A percentile compares a stretch with the other conserved stretches of the same genome.
These are phyloP conservation scores for Neonothopanus nambi DNA, from an alignment of 1,284 basidiomycete genomes.

Conservation along the genomic window DNA sequence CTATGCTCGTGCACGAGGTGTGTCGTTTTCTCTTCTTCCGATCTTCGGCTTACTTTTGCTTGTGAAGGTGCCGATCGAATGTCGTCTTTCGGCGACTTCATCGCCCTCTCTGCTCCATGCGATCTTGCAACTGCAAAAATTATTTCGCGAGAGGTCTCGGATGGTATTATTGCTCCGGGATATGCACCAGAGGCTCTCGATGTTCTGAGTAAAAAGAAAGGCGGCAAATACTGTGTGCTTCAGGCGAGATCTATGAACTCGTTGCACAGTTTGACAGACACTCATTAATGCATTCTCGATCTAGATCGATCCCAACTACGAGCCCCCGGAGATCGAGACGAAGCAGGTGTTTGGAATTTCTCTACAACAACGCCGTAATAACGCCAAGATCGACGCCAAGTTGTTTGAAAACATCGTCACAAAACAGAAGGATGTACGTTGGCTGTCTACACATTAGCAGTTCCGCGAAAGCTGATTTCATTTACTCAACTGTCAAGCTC, in stretches of 20 bases:
- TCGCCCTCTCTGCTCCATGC: slow-evolving; percentile 91
- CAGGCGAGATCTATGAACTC: slow-evolving; percentile 51
- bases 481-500: slow-evolving; percentile 51
- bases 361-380: slow-evolving; percentile 91
- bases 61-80: slow-evolving; percentile 89
- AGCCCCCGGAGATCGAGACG: slow-evolving; percentile 81
- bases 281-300: neutral
- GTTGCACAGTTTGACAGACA: neutral
- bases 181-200: slow-evolving; percentile 90
- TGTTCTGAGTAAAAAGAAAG: slow-evolving; percentile 95
- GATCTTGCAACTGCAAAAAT: slow-evolving; percentile 95
- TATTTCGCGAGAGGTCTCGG: slow-evolving; percentile 97
- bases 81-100: slow-evolving; percentile 99
- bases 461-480: neutral
- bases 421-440: slow-evolving; percentile 76
- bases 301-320: slow-evolving; percentile 86
- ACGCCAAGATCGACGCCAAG: slow-evolving; percentile 81
- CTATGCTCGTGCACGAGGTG: slow-evolving; percentile 94
- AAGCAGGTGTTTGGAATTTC: slow-evolving; percentile 94
- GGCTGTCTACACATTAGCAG: neutral
- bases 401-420: slow-evolving; percentile 91
- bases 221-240: slow-evolving; percentile 97
- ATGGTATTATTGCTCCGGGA: slow-evolving; percentile 96
- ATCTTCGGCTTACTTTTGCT: slow-evolving; percentile 9
- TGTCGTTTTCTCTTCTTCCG: slow-evolving; percentile 21